Conservation (phyloP, 1,139 yeast species). For the Lodderomyces orthopsilosis region DNA sequence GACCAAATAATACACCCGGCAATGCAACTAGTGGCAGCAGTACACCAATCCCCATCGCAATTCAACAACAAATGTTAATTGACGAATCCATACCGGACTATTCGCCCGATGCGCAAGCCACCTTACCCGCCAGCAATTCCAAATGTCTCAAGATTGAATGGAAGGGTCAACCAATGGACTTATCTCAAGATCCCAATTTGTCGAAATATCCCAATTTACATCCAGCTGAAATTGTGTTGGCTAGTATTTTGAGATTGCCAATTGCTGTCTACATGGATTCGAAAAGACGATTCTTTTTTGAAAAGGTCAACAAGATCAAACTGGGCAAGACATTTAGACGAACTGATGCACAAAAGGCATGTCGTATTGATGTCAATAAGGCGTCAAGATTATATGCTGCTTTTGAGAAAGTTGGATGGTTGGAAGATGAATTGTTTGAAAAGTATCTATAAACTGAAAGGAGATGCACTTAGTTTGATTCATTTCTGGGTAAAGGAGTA, state of each 20-base stretch:
- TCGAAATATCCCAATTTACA: constrained; percentile 51
- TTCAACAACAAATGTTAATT: constrained; percentile 45
- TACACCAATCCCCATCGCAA: constrained; percentile 26
- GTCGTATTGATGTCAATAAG: constrained; percentile 94
- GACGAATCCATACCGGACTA: constrained; percentile 69
- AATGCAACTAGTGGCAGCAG: constrained; percentile 16
- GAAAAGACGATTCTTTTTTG: constrained; percentile 83
- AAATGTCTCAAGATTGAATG: constrained; percentile 87
- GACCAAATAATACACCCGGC: constrained; percentile 5
- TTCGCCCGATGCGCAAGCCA: constrained; percentile 58
- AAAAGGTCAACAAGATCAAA: constrained; percentile 76
- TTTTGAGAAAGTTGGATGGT: constrained; percentile 94
- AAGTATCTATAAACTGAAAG: constrained; percentile 31
- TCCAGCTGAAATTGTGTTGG: constrained; percentile 88
- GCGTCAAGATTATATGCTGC: constrained; percentile 92
- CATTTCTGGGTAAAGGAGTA: no score
- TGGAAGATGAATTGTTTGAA: constrained; percentile 70
- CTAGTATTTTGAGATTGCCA: constrained; percentile 85
- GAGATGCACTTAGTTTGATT: no score
- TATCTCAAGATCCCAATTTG: constrained; percentile 70
- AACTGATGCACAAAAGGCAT: constrained; percentile 97
- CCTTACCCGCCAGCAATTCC: constrained; percentile 63
- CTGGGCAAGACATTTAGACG: constrained; percentile 84
- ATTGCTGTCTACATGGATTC: constrained; percentile 87
- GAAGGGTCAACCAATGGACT: constrained; percentile 98